Percentiles rank a stretch among this genome's conserved stretches.
phyloP scores from a whole-genome alignment of 192 early-diverging fungal species.

The Coemansia sp. region DNA sequence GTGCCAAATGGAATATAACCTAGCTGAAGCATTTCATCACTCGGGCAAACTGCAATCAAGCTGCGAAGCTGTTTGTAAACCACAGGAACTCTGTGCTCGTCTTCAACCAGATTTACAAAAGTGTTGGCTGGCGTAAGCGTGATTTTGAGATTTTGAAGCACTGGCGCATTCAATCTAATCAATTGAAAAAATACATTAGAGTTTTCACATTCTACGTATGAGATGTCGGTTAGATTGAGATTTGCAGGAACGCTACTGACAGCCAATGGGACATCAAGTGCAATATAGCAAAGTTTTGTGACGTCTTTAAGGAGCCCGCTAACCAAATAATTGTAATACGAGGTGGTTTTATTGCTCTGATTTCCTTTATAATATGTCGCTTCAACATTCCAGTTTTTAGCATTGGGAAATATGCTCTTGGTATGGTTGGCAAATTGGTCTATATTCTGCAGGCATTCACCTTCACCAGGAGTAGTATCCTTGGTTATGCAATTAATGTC shows the following conservation, averaged over 20 bases:
- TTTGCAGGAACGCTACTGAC: neutral
- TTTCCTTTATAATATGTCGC: neutral
- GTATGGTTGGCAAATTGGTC: neutral
- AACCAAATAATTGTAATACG: no score
- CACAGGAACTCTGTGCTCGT: neutral
- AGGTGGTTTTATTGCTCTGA: no score
- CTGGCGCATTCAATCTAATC: neutral
- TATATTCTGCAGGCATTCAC: neutral
- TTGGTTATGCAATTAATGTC: neutral
- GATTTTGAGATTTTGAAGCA: neutral
- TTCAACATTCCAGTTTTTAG: neutral
- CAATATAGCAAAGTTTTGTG: neutral
- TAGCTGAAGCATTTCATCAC: neutral
- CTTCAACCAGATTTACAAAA: neutral
- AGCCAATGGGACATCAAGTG: no score
- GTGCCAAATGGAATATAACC: neutral
- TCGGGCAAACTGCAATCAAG: neutral
- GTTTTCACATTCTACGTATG: neutral
- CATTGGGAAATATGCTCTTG: neutral
- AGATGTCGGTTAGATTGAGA: neutral
- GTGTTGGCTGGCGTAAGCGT: neutral
- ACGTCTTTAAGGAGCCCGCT: no score
- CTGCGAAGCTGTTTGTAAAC: neutral
- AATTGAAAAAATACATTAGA: neutral
- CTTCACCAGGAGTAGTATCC: neutral